Evolutionary conservation across 2,329 filamentous ascomycete genomes (phyloP).

Genomic region (Aureobasidium subglaciale): DNA sequence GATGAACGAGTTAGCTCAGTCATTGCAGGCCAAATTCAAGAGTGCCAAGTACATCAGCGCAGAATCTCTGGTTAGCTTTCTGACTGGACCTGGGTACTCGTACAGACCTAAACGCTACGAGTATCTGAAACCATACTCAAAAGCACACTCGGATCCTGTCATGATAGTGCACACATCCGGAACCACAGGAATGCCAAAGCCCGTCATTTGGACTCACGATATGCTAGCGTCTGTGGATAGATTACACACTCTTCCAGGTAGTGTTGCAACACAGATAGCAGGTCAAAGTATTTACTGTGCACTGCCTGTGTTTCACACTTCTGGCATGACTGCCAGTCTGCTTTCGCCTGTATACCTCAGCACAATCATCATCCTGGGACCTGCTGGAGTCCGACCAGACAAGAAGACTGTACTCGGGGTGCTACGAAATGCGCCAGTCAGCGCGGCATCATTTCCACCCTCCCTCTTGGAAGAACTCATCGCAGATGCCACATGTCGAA

Average conservation of each 20-base stretch:
- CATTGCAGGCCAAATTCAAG: background rate
- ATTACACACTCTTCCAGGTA: constrained; percentile 1
- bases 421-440: background rate
- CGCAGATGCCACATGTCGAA: background rate
- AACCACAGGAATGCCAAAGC: constrained; percentile 14
- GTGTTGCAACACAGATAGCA: background rate
- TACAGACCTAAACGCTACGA: background rate
- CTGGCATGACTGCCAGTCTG: constrained; percentile 1
- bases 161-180: constrained; percentile 14
- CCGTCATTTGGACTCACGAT: constrained; percentile 12
- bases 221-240: constrained; percentile 8
- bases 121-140: background rate
- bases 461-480: constrained; percentile 3
- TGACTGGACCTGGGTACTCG: background rate
- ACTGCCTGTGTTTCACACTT: constrained; percentile 5
- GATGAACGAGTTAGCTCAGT: background rate
- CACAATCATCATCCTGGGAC: constrained; percentile 10
- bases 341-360: background rate
- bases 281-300: constrained; percentile 6
- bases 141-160: constrained; percentile 5
- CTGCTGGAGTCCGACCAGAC: background rate
- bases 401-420: background rate
- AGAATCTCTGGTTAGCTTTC: background rate
- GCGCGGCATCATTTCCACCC: constrained; percentile 8
- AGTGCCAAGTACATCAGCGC: background rate